These are phyloP conservation scores for Marsdenia floribunda DNA, from an alignment of 257 asterid species.

Conservation along the genomic window DNA sequence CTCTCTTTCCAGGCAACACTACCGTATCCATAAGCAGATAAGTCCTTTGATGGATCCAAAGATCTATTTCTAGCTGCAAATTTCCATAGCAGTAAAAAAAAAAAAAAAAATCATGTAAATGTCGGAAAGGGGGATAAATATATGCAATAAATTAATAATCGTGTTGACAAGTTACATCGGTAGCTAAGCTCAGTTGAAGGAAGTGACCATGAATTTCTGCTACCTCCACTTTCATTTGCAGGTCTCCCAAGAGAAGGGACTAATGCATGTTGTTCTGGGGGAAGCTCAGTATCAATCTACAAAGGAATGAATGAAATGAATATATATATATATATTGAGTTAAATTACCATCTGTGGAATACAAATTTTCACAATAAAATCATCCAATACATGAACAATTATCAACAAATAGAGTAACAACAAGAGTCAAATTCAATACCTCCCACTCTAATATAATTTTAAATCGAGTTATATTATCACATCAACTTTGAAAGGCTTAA, in stretches of 20 bases:
- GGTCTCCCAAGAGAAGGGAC: slow-evolving; percentile 5
- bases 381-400: too few species aligned
- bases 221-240: slow-evolving; percentile 1
- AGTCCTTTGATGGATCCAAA: slow-evolving; percentile 31
- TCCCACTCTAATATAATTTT: too few species aligned
- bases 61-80: slow-evolving; percentile 20
- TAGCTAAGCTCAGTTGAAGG: slow-evolving; percentile 7
- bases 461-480: too few species aligned
- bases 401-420: too few species aligned
- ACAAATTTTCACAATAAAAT: too few species aligned
- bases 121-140: not conserved
- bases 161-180: not conserved
- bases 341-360: too few species aligned
- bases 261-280: slow-evolving; percentile 18
- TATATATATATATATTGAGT: too few species aligned
- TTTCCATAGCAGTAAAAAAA: not conserved
- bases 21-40: slow-evolving; percentile 30
- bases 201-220: slow-evolving; percentile 5
- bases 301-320: not conserved
- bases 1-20: slow-evolving; percentile 36
- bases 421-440: too few species aligned
- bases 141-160: not conserved
- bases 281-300: slow-evolving; percentile 21
- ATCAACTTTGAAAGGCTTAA: too few species aligned
- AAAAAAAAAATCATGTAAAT: not conserved